phyloP scores from a whole-genome alignment of 257 asterid species.

The Ehretia macrophylla region DNA sequence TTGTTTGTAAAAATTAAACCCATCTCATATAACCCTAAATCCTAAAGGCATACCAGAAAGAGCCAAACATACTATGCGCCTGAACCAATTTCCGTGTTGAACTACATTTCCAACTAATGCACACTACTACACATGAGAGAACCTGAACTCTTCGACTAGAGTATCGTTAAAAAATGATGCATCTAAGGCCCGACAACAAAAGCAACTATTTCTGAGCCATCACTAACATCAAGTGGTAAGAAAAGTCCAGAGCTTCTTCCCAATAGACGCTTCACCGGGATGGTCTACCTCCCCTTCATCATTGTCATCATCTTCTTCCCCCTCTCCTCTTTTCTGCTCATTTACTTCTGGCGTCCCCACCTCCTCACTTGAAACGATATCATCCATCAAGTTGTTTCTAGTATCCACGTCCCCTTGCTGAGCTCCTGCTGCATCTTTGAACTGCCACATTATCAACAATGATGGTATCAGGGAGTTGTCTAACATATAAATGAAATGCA shows the following conservation, averaged over 20 bases:
- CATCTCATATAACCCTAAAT: conserved; percentile 4
- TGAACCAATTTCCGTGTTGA: conserved; percentile 7
- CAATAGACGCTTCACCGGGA: conserved; percentile 87
- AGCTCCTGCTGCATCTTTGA: conserved; percentile 33
- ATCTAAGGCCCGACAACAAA: neutral
- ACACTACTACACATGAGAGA: conserved; percentile 11
- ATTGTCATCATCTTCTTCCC: conserved; percentile 32
- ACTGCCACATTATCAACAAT: conserved; percentile 31
- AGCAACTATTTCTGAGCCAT: neutral
- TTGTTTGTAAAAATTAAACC: too few species aligned
- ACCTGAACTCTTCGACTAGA: neutral
- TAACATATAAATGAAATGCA: neutral
- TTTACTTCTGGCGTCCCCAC: conserved; percentile 45
- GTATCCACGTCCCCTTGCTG: conserved; percentile 26
- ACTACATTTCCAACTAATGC: conserved; percentile 20
- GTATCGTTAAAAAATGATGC: neutral
- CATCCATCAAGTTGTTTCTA: conserved; percentile 27
- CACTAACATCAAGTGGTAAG: conserved; percentile 55
- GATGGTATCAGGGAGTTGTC: conserved; percentile 8
- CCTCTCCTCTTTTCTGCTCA: conserved; percentile 35
- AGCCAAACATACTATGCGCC: conserved; percentile 4
- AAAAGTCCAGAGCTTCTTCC: conserved; percentile 93
- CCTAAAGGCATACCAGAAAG: neutral
- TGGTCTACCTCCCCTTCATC: conserved; percentile 67
- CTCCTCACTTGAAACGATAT: conserved; percentile 48